Evolutionary conservation across 1,139 yeast species (phyloP).

Genomic region (Saccharomyces hybrid): DNA sequence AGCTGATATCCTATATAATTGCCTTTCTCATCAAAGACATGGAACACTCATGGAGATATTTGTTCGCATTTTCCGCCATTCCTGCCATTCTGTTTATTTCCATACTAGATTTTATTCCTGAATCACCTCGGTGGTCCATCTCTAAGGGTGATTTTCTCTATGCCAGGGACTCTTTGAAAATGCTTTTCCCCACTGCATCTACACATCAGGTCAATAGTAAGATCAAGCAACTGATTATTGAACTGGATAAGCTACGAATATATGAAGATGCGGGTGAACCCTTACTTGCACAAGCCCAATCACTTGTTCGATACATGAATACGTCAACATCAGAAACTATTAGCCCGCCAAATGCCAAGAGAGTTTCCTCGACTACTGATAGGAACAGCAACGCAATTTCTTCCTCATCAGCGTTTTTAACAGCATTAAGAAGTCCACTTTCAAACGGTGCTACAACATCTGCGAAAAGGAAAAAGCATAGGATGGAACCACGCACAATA

Average conservation of each 20-base stretch:
- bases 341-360: not conserved
- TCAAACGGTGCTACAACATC: not conserved
- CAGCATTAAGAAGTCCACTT: not conserved
- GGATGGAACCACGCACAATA: constrained; percentile 36
- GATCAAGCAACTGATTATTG: constrained; percentile 28
- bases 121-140: constrained; percentile 51
- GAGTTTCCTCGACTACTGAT: not conserved
- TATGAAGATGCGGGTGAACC: not conserved
- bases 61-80: constrained; percentile 36
- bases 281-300: constrained; percentile 1
- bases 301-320: not conserved
- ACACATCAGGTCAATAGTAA: constrained; percentile 29
- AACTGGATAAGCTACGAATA: constrained; percentile 8
- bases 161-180: constrained; percentile 36
- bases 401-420: not conserved
- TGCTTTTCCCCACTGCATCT: constrained; percentile 36
- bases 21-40: constrained; percentile 28
- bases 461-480: constrained; percentile 8
- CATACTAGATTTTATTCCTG: constrained; percentile 43
- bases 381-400: not conserved
- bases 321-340: not conserved
- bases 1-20: constrained; percentile 36
- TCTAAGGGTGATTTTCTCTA: constrained; percentile 34
- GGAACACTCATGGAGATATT: constrained; percentile 37
- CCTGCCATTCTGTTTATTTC: constrained; percentile 37